Evolutionary conservation across 192 early-diverging fungal genomes (phyloP), one percentile per base, ranked within the genome.

Genomic region (Blastocladiella britannica): DNA sequence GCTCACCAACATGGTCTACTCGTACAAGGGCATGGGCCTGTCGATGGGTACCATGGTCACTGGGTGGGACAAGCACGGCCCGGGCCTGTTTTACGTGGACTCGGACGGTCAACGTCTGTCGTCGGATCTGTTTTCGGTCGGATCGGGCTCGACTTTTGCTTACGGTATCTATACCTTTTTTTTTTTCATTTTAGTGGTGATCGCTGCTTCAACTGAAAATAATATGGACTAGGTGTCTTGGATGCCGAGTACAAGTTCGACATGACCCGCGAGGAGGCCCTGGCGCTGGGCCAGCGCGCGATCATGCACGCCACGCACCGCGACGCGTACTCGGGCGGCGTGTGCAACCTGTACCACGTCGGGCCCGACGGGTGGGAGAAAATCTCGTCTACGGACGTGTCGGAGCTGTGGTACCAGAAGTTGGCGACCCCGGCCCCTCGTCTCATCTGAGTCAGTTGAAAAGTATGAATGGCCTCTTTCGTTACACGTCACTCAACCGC

Each of bases 1-100:
- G 51, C 67, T 99, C 55, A 78, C 82, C 56, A 99, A 99, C 74
- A 87, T 95, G 82, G 91, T 99, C 6, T 91, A 89, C 64, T 68
- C 83, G 53, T 99, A 96, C 80, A 99, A 94, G 66, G 91, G 95
- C 60, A 95, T 95, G 87, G 95, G 91, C 9, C 67, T 99, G 59
- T 94, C 91, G 24, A 99, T 99, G 95, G 95, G 95, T 28, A 96
- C 93, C 25, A 99, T 99, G 95, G 77, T 99, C 31, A 82, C 85
- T 53, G 95, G 95, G 55, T 99, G 93, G 93, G 93, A 99, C 60
- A 89, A 91, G 71, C 85, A 75, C 8, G 94, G 91, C 3, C 93
- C 93, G 3, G 82, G 79, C 51, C 70, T 99, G 51, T 95, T 83
- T 70, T 99, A 99, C 62, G 91, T 99, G 18, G 95, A 99, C 62